A percentile compares a stretch with the other conserved stretches of the same genome.
Conservation (phyloP, 306 rosid species). For the Castanea sativa region DNA sequence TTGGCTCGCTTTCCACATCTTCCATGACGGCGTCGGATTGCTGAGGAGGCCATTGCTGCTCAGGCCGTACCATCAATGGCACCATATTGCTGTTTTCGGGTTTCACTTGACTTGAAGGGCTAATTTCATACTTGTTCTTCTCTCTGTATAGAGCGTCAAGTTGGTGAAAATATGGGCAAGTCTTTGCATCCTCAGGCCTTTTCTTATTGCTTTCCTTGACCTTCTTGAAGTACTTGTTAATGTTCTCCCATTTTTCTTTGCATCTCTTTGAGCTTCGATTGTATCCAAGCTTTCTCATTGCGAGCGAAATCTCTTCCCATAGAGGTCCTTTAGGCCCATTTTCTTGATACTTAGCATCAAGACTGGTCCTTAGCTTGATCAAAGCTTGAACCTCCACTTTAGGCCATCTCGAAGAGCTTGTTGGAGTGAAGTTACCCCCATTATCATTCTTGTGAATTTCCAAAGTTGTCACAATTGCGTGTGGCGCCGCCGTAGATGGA, state of each 20-base stretch:
- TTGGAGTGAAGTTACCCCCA: conserved; percentile 17
- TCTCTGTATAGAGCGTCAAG: conserved; percentile 69
- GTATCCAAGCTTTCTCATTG: conserved; percentile 71
- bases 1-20: conserved; percentile 28
- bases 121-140: conserved; percentile 37
- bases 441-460: conserved; percentile 33
- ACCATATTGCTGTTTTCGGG: conserved; percentile 43
- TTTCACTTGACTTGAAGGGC: background rate
- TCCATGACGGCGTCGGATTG: conserved; percentile 30
- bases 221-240: conserved; percentile 96
- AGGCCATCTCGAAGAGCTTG: conserved; percentile 86
- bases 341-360: conserved; percentile 74
- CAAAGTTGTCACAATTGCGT: conserved; percentile 6
- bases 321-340: conserved; percentile 83
- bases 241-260: conserved; percentile 98
- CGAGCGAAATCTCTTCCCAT: conserved; percentile 85
- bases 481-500: background rate
- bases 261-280: conserved; percentile 76
- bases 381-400: conserved; percentile 68
- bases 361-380: conserved; percentile 53
- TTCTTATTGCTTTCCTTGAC: conserved; percentile 88
- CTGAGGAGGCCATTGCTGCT: conserved; percentile 96
- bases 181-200: conserved; percentile 84
- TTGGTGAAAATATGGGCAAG: conserved; percentile 80
- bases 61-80: conserved; percentile 85